Evolutionary conservation across 1,139 yeast genomes (phyloP), one percentile per base, ranked within the genome.

Genomic region (Saccharomyces hybrid): DNA sequence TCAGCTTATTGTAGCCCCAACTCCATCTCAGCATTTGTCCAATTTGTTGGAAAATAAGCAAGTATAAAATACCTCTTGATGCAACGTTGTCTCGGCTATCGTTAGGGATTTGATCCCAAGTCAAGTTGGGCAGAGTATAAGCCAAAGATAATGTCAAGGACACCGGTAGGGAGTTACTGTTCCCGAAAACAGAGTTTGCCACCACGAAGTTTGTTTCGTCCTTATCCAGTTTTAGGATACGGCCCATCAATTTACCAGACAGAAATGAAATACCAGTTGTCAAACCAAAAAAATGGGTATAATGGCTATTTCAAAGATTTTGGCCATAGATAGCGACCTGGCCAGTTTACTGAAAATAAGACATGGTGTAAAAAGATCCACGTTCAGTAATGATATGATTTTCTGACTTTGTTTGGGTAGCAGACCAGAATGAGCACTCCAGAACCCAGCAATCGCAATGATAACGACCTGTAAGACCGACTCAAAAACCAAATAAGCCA

Each of bases 141-240:
- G 90, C 83, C 61, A 86, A 75, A 1, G 88, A 81, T 55, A 85
- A 71, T 0, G 91, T 85, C 59, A 86, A 75, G 0, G 90, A 84
- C 1, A 86, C 91, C 1, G 93, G 91, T 55, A 86, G 74, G 5
- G 89, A 83, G 69, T 85, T 86, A 53, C 90, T 84, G 67, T 86
- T 86, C 52, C 91, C 91, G 68, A 86, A 86, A n/a, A 85, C 88
- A 1, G 86, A 84, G 86, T 85, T 86, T 2, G 90, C 91, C 31
- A 88, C 82, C 50, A 86, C 90, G 60, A 84, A 86, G 68, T 85
- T 86, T 1, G 84, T 69, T 69, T 86, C 91, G 7, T 86, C 81
- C 32, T 75, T 80, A 59, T 84, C 84, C 61, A 86, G 73, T 3
- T 67, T 66, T 54, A 85, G 67, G 50, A 79, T 59, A 14, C 61